Evolutionary conservation across 2,329 filamentous ascomycete species (phyloP).

Genomic region (Metarhizium robertsii): DNA sequence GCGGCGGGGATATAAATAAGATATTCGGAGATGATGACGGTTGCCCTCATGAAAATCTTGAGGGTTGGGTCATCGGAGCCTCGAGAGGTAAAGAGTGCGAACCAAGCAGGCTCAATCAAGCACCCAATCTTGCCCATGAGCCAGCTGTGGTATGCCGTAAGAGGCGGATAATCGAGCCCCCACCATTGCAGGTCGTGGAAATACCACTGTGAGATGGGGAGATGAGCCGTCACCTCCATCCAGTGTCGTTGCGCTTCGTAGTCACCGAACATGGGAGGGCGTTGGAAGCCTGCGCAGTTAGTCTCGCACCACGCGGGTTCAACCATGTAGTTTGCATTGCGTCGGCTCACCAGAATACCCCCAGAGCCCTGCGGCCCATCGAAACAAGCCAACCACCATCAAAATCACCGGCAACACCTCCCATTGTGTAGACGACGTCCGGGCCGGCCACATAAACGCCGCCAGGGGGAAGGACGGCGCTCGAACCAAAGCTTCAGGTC

Average conservation of each 20-base stretch:
- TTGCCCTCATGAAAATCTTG: conserved; percentile 94
- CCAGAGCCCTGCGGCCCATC: conserved; percentile 89
- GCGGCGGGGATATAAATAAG: conserved; percentile 78
- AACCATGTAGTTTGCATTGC: background rate
- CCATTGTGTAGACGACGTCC: conserved; percentile 82
- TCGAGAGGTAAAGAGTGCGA: conserved; percentile 72
- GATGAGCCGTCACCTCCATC: conserved; percentile 91
- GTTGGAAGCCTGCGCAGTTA: conserved; percentile 53
- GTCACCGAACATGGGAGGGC: conserved; percentile 88
- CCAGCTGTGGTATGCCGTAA: conserved; percentile 99
- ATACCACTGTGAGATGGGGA: conserved; percentile 94
- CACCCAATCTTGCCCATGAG: conserved; percentile 78
- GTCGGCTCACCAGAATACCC: conserved; percentile 70
- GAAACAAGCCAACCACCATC: conserved; percentile 83
- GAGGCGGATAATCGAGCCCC: conserved; percentile 93
- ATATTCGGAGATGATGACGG: conserved; percentile 85
- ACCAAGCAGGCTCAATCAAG: conserved; percentile 75
- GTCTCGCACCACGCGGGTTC: background rate
- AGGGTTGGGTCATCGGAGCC: conserved; percentile 69
- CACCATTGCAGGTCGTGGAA: conserved; percentile 96
- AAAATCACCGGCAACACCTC: conserved; percentile 78
- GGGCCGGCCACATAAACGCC: conserved; percentile 88
- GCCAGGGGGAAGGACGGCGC: conserved; percentile 79
- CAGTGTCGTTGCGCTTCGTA: conserved; percentile 97
- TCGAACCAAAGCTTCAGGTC: conserved; percentile 36